Evolutionary conservation across 2,329 filamentous ascomycete genomes (phyloP).

Genomic region (Colletotrichum sp.): DNA sequence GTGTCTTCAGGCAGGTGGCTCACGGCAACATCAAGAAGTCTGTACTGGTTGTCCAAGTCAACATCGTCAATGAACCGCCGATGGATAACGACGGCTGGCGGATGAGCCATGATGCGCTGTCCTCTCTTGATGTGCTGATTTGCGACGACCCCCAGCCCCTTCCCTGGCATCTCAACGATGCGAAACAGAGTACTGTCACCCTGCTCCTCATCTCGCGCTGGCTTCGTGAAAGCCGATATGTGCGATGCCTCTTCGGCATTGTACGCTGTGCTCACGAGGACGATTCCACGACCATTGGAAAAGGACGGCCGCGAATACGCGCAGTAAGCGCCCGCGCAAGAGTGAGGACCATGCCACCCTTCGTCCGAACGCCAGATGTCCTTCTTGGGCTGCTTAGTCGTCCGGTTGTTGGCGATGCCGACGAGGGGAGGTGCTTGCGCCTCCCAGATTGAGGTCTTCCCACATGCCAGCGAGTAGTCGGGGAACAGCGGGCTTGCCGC

Average conservation of each 20-base stretch:
- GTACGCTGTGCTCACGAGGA: conserved; percentile 38
- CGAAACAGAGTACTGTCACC: neutral
- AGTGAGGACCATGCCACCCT: conserved; percentile 16
- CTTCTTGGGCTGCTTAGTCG: conserved; percentile 3
- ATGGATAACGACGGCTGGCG: conserved; percentile 33
- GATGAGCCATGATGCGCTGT: conserved; percentile 34
- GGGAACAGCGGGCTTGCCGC: conserved; percentile 11
- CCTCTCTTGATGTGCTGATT: conserved; percentile 31
- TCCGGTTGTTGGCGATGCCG: neutral
- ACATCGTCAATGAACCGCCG: conserved; percentile 23
- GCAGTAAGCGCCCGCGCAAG: conserved; percentile 29
- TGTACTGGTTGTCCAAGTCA: conserved; percentile 26
- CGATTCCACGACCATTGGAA: conserved; percentile 40
- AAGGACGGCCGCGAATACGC: conserved; percentile 39
- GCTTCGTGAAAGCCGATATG: neutral
- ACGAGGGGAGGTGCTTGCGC: neutral
- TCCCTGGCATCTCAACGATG: conserved; percentile 28
- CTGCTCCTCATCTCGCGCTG: neutral
- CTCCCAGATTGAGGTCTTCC: neutral
- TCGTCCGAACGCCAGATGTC: conserved; percentile 20
- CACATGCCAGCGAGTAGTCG: conserved; percentile 1
- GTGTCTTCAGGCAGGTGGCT: conserved; percentile 27
- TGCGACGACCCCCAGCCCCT: conserved; percentile 36
- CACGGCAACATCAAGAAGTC: conserved; percentile 30
- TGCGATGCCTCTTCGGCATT: conserved; percentile 14